Base-by-base conservation (phyloP, 2,329 filamentous ascomycete genomes). In the Claviceps paspali region DNA sequence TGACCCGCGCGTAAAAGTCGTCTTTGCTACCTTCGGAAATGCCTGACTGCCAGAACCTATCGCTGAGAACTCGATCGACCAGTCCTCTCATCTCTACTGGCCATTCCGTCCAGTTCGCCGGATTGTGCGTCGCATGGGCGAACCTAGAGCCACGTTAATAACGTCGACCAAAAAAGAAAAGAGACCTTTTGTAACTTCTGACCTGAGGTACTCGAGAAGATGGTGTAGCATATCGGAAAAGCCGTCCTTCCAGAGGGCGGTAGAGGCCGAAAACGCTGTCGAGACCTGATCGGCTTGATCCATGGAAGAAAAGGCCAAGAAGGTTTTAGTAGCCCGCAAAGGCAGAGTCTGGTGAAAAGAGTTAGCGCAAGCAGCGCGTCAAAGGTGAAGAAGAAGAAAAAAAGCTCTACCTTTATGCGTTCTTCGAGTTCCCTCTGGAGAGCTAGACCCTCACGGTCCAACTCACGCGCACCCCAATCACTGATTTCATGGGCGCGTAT, bases 11-110 rank as follows among this genome's bases (percentile, higher is more conserved):
- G 56, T 95, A 96, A 54, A 98, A 98, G 41, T 96, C 88, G 44
- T 96, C 91, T 54, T 91, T 86, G 49, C 84, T 96, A 19, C 93
- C 91, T 43, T 80, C 82, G 0, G 91, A 96, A 35, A 98, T 98
- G 8, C 91, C 91, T 6, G 87, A 85, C 64, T 98, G 91, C 91
- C 91, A 98, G 56, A 98, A 98, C 18, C 91, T 73, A 57, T 98
- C 91, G 11, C 86, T 93, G 17, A 98, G 63, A 15, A 96, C 85
- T 17, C 83, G 74, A 30, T 76, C 73, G 28, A 96, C 82, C 36
- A 93, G 75, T 5, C 70, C 63, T 41, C 78, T 78, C 66, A 92
- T 79, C 29, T 92, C 84, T 9, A 65, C 55, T 1, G 86, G 79
- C 12, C 94, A 61, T 23, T 78, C 73, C 8, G 70, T 66, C 88